Conservation (phyloP, 257 asterid species). For the Rehmannia glutinosa region DNA sequence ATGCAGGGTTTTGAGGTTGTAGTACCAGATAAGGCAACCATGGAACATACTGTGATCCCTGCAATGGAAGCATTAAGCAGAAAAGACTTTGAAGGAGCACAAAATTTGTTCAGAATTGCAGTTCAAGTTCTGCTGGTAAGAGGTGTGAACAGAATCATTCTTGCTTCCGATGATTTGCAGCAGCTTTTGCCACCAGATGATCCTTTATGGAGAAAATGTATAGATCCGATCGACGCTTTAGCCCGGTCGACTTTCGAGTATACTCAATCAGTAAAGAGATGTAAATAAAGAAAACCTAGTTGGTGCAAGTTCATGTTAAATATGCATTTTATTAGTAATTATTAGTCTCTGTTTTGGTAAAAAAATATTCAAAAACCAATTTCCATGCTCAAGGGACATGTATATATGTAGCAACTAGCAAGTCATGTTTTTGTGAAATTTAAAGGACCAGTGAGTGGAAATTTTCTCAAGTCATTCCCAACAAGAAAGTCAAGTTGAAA, state of each 20-base stretch:
- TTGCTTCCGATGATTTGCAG: constrained; percentile 65
- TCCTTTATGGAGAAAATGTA: constrained; percentile 61
- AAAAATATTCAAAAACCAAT: no score
- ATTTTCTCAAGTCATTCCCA: no score
- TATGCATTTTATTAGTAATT: no score
- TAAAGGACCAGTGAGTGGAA: no score
- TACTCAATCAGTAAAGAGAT: constrained; percentile 44
- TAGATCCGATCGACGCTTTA: constrained; percentile 62
- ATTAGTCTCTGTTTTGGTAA: no score
- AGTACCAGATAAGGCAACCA: constrained; percentile 63
- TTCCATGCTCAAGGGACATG: no score
- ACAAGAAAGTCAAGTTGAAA: no score
- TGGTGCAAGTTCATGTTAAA: no score
- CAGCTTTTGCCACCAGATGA: constrained; percentile 66
- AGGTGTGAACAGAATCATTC: constrained; percentile 56
- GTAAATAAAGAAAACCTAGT: no score
- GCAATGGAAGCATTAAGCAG: constrained; percentile 59
- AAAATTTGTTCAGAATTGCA: constrained; percentile 57
- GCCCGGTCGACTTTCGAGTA: constrained; percentile 47
- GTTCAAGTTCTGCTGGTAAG: constrained; percentile 58
- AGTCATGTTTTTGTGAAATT: no score
- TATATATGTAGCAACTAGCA: no score
- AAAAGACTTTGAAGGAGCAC: constrained; percentile 77
- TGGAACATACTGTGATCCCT: constrained; percentile 54
- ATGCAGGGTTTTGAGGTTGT: constrained; percentile 79